Evolutionary conservation across 176 grass and related monocot species (phyloP).

Genomic region (Oropetium thomaeum): DNA sequence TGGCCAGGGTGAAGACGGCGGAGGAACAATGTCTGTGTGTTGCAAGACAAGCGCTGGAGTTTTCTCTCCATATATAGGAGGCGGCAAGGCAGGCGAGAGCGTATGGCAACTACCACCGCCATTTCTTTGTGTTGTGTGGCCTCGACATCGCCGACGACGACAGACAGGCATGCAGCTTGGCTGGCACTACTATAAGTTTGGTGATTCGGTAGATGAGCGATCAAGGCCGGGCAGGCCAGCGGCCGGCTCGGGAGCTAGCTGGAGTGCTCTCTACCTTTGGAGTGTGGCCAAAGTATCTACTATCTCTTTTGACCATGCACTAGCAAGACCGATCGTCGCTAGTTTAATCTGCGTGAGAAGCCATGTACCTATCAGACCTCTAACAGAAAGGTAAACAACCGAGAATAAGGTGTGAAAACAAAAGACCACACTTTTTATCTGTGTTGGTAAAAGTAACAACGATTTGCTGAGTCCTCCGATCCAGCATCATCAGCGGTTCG

Average conservation of each 20-base stretch:
- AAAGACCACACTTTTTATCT: not conserved
- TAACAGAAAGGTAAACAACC: constrained; percentile 19
- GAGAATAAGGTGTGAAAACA: not conserved
- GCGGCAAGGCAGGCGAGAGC: not conserved
- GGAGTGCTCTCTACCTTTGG: constrained; percentile 43
- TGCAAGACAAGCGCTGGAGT: constrained; percentile 2
- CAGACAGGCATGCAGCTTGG: constrained; percentile 31
- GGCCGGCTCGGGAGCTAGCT: constrained; percentile 29
- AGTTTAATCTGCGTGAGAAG: constrained; percentile 28
- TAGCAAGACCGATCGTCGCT: not conserved
- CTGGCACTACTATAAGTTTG: constrained; percentile 43
- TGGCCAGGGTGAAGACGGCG: not conserved
- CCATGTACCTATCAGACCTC: not conserved
- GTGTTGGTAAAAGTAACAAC: not conserved
- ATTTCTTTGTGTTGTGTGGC: constrained; percentile 21
- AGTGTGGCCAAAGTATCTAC: constrained; percentile 67
- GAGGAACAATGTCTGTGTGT: not conserved
- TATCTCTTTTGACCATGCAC: constrained; percentile 35
- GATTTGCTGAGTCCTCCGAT: too few species aligned
- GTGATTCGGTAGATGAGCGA: constrained; percentile 61
- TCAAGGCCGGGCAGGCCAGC: constrained; percentile 37
- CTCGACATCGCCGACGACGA: not conserved
- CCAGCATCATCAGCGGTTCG: not conserved
- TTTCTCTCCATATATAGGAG: constrained; percentile 36
- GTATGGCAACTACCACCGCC: constrained; percentile 38